These are phyloP conservation scores for Fusarium anthophilum DNA, from an alignment of 2,329 filamentous ascomycete genomes.

Conservation along the genomic window DNA sequence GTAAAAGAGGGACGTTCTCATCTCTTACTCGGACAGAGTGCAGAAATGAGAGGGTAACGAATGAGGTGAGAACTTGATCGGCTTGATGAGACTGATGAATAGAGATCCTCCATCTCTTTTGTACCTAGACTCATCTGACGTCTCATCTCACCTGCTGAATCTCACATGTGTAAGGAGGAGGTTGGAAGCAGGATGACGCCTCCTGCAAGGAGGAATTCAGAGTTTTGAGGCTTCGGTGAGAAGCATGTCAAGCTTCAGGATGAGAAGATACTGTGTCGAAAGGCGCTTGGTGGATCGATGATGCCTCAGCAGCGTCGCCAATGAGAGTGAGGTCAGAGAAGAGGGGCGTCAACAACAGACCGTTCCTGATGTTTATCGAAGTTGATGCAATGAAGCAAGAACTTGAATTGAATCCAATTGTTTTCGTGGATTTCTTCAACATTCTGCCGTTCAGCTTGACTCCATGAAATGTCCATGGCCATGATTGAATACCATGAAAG, in stretches of 20 bases:
- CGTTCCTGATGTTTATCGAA: background rate
- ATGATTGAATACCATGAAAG: background rate
- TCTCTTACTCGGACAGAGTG: conserved; percentile 23
- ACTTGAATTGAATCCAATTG: accelerated
- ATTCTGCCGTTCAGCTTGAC: background rate
- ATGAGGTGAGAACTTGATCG: conserved; percentile 28
- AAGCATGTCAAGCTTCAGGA: conserved; percentile 3
- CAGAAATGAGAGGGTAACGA: conserved; percentile 28
- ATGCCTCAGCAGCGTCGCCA: background rate
- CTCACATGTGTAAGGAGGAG: background rate
- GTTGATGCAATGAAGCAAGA: background rate
- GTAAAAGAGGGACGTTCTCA: conserved; percentile 39
- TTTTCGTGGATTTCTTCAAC: too few species aligned
- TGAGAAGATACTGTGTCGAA: background rate
- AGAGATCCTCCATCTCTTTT: conserved; percentile 28
- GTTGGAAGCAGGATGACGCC: background rate
- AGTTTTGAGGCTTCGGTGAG: conserved; percentile 10
- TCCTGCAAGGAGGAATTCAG: background rate
- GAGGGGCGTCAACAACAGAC: background rate
- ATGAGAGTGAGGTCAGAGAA: background rate
- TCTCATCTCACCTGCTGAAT: background rate
- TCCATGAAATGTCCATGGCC: background rate
- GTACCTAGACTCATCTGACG: background rate
- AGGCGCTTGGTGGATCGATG: conserved; percentile 9
- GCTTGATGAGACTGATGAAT: conserved; percentile 7